Evolutionary conservation across 352 stramenopile genomes (phyloP).

Genomic region (Phytophthora pseudosyringae): DNA sequence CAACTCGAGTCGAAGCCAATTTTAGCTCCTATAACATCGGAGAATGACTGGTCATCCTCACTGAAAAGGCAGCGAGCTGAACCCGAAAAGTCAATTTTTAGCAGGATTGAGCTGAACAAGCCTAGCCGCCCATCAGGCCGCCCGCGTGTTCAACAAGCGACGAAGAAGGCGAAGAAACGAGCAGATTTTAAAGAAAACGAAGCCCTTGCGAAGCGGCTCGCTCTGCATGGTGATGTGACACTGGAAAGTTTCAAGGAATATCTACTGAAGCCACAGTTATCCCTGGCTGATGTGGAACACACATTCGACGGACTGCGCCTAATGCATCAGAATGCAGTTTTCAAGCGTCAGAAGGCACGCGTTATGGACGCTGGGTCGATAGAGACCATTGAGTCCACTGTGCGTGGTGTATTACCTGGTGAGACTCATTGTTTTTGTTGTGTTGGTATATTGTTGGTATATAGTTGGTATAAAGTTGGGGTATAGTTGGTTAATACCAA

Average conservation of each 20-base stretch:
- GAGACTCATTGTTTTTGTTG: background rate
- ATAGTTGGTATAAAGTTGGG: background rate
- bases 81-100: too few species aligned
- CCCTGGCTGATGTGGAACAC: background rate
- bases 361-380: background rate
- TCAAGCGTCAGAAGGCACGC: background rate
- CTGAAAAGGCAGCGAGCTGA: too few species aligned
- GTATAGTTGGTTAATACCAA: background rate
- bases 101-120: background rate
- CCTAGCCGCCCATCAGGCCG: background rate
- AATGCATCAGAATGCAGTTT: background rate
- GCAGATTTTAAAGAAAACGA: background rate
- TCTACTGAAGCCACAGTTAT: background rate
- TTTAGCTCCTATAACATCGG: too few species aligned
- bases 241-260: background rate
- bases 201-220: background rate
- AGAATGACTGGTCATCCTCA: too few species aligned
- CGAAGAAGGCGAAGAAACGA: background rate
- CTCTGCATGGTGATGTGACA: background rate
- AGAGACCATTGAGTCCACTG: background rate
- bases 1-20: too few species aligned
- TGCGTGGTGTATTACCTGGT: constrained; percentile 3
- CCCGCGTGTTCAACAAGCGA: background rate
- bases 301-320: background rate
- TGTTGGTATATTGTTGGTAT: background rate